These are phyloP conservation scores for Termitomyces sp. DNA, from an alignment of 768 basidiomycete species.

Conservation along the genomic window DNA sequence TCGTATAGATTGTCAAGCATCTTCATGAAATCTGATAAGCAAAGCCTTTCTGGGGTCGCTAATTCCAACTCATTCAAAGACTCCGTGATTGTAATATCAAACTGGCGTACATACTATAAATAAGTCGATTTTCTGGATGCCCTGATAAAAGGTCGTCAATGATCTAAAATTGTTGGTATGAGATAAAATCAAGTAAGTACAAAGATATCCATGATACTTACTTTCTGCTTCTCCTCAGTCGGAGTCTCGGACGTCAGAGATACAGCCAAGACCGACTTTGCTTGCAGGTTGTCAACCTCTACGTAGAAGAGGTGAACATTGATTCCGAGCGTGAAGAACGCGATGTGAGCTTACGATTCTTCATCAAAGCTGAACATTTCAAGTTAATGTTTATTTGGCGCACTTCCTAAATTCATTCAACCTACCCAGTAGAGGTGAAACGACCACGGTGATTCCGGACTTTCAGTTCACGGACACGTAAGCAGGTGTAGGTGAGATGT, in stretches of 20 bases:
- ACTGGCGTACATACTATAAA: constrained; percentile 55
- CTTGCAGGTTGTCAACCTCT: constrained; percentile 63
- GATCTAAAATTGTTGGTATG: constrained; percentile 37
- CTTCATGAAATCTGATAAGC: constrained; percentile 44
- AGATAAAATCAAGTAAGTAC: neutral
- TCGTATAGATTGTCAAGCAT: constrained; percentile 45
- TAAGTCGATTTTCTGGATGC: constrained; percentile 50
- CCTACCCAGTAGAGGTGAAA: constrained; percentile 73
- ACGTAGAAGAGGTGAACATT: neutral
- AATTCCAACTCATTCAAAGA: neutral
- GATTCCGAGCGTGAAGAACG: neutral
- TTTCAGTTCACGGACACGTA: constrained; percentile 17
- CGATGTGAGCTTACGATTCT: constrained; percentile 55
- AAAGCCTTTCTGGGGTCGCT: constrained; percentile 79
- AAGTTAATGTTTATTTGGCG: neutral
- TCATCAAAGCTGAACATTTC: constrained; percentile 59
- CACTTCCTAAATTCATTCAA: neutral
- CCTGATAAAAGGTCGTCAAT: constrained; percentile 53
- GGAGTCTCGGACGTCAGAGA: constrained; percentile 65
- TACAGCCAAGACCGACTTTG: constrained; percentile 48
- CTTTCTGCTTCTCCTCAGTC: constrained; percentile 47
- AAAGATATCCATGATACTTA: constrained; percentile 16
- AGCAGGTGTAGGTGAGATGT: neutral
- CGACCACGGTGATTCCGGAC: constrained; percentile 67
- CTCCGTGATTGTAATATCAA: neutral